Evolutionary conservation across 805 yeast genomes (phyloP).

Genomic region (Metschnikowia chrysomelidarum): DNA sequence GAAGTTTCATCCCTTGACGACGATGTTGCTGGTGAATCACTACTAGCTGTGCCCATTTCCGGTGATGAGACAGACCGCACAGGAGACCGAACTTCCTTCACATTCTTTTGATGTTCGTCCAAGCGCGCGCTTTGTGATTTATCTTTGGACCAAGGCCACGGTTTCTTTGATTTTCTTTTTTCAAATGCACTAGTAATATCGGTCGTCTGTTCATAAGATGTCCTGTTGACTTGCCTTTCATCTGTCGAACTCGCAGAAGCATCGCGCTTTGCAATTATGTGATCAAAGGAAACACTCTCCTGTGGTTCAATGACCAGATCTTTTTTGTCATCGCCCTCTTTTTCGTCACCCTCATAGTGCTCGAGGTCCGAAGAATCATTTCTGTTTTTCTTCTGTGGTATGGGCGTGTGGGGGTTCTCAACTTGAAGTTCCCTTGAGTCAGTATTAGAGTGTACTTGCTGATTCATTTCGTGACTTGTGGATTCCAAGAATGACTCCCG

Average conservation of each 20-base stretch:
- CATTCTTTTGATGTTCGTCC: neutral
- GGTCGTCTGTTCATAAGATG: constrained; percentile 2
- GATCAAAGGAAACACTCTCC: too few relatives aligned
- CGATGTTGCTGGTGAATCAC: constrained; percentile 2
- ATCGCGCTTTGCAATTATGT: constrained; percentile 1
- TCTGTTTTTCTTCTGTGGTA: too few relatives aligned
- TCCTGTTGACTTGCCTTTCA: constrained; percentile 16
- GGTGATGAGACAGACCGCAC: constrained; percentile 40
- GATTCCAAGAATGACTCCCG: too few relatives aligned
- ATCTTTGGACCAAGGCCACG: constrained; percentile 42
- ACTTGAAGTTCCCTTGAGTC: too few relatives aligned
- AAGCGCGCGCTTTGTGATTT: constrained; percentile 9
- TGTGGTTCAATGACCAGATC: too few relatives aligned
- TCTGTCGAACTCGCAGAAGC: constrained; percentile 1
- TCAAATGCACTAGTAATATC: constrained; percentile 6
- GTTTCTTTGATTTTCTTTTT: constrained; percentile 32
- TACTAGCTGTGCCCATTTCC: constrained; percentile 22
- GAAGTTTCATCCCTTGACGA: constrained; percentile 9
- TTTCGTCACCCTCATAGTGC: too few relatives aligned
- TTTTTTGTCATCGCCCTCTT: too few relatives aligned
- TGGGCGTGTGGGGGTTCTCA: too few relatives aligned
- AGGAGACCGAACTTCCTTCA: constrained; percentile 14
- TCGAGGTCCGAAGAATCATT: too few relatives aligned
- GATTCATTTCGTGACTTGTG: too few relatives aligned
- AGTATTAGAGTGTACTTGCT: too few relatives aligned